These are phyloP conservation scores for Agastache rugosa DNA, from an alignment of 257 asterid species.

Conservation along the genomic window DNA sequence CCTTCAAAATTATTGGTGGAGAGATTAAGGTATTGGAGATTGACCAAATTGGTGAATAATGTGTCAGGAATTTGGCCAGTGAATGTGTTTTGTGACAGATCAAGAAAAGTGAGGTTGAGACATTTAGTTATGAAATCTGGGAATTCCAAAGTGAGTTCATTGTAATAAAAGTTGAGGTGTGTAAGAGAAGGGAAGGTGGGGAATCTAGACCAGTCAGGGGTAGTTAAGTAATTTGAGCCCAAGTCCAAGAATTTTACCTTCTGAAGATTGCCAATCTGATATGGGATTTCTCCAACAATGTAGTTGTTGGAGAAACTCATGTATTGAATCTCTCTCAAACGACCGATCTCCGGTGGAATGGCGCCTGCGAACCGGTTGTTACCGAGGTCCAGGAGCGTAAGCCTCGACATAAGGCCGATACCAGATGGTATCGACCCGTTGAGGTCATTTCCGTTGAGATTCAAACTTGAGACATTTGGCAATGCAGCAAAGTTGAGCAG, in stretches of 20 bases:
- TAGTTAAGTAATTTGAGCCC: conserved; percentile 61
- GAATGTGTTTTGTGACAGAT: conserved; percentile 58
- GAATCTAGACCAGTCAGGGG: conserved; percentile 72
- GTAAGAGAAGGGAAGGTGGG: conserved; percentile 56
- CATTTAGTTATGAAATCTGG: conserved; percentile 68
- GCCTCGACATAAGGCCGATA: conserved; percentile 57
- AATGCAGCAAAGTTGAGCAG: conserved; percentile 54
- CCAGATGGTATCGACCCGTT: conserved; percentile 67
- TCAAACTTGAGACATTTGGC: conserved; percentile 46
- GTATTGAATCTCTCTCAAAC: conserved; percentile 51
- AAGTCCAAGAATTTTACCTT: conserved; percentile 62
- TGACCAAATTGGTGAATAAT: conserved; percentile 49
- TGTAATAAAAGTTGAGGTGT: conserved; percentile 52
- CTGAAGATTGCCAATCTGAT: conserved; percentile 65
- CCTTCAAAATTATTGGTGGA: conserved; percentile 57
- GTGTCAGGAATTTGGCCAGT: conserved; percentile 67
- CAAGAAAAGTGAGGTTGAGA: conserved; percentile 63
- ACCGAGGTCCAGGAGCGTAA: conserved; percentile 71
- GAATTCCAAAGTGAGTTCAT: conserved; percentile 53
- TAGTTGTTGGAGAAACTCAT: conserved; percentile 62
- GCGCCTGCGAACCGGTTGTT: conserved; percentile 47
- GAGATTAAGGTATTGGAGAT: conserved; percentile 64
- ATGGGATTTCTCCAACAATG: conserved; percentile 61
- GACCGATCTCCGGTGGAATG: conserved; percentile 72
- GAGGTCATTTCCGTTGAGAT: conserved; percentile 54